phyloP scores from a whole-genome alignment of 2,329 filamentous ascomycete species.

The Fusarium hostae region DNA sequence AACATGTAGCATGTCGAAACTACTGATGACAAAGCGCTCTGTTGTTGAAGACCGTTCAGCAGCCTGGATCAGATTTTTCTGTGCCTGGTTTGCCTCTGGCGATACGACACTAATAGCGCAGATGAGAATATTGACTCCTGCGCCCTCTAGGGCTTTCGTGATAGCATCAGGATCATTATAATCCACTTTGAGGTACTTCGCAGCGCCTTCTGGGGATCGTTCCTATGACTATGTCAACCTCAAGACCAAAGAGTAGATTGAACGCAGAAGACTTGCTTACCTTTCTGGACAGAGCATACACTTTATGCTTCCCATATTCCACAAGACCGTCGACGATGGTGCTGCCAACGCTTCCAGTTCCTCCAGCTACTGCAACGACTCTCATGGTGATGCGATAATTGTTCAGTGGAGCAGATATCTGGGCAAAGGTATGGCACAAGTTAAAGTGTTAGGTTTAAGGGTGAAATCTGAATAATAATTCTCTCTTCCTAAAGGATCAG shows the following conservation, averaged over 20 bases:
- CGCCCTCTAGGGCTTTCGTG: neutral
- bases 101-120: conserved; percentile 37
- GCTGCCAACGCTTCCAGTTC: conserved; percentile 30
- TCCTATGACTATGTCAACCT: neutral
- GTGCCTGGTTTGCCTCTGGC: conserved; percentile 26
- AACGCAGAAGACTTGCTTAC: neutral
- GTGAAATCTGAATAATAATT: fast-evolving
- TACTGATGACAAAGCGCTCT: conserved; percentile 34
- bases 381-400: neutral
- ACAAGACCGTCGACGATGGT: conserved; percentile 34
- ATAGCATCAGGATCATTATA: neutral
- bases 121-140: conserved; percentile 23
- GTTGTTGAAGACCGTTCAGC: conserved; percentile 14
- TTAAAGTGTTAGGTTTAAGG: no score
- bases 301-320: conserved; percentile 24
- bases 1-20: conserved; percentile 38
- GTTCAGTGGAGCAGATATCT: no score
- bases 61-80: conserved; percentile 32
- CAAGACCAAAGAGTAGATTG: fast-evolving
- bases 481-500: neutral
- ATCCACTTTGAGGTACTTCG: conserved; percentile 24
- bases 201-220: neutral
- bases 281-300: conserved; percentile 28
- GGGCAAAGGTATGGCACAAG: fast-evolving
- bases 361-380: conserved; percentile 34